Evolutionary conservation across 2,329 filamentous ascomycete genomes (phyloP), one percentile per base, ranked within the genome.

Genomic region (Diplodia sapinea): DNA sequence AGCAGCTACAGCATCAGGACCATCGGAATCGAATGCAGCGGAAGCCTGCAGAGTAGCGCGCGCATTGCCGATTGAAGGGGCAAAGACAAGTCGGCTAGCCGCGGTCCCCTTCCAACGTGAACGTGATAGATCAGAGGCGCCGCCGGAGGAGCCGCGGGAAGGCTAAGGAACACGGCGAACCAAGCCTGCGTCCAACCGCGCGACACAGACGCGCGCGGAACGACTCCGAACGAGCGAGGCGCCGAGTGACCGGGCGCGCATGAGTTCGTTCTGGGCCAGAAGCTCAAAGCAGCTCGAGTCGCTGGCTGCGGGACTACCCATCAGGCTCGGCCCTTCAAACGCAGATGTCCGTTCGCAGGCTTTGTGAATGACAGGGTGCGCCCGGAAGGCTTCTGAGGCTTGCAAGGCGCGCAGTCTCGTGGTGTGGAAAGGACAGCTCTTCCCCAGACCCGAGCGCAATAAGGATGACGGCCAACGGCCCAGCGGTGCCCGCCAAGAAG

Each of bases 401-500:
- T 31, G 23, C 43, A 29, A 62, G 57, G 57, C 57, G 57, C 3
- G 59, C 59, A 63, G 59, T 63, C 59, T 29, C 59, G 59, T 51
- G 59, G 29, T 8, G 43, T n/a, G 26, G 17, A 47, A 47, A 20
- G 43, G 43, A 3, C 7, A 20, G 43, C n/a, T 47, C 43, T 47
- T 47, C 43, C 43, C 43, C 43, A 47, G 43, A 20, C 13, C 43
- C 43, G 43, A 47, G 43, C 43, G 43, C n/a, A 20, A 47, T 47
- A n/a, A 47, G 43, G n/a, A 47, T 47, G 43, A 5, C 43, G 43
- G 43, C 17, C 43, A 47, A 47, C 43, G 43, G 43, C 20, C 43
- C 43, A 47, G 43, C 43, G 43, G 3, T 40, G 40, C 17, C 40
- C 17, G 59, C 59, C 43, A 63, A 63, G 43, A 47, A 51, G 59